phyloP scores from a whole-genome alignment of 2,329 filamentous ascomycete species.

The Phoma herbarum region DNA sequence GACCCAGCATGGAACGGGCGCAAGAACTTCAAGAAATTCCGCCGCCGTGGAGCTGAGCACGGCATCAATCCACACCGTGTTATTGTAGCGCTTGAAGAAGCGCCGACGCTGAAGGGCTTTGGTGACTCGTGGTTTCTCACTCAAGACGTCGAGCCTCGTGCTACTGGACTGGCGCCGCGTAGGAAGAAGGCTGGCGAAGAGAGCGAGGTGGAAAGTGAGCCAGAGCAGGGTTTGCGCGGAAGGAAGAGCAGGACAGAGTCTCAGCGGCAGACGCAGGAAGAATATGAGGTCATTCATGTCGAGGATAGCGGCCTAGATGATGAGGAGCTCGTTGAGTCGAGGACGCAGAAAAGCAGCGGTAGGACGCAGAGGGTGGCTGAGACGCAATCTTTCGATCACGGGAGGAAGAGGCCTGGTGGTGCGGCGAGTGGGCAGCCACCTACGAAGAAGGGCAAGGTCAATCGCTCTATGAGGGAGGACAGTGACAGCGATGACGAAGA shows the following conservation, averaged over 20 bases:
- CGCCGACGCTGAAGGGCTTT: slow-evolving; percentile 70
- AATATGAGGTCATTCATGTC: slow-evolving; percentile 38
- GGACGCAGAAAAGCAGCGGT: slow-evolving; percentile 36
- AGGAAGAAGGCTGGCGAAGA: slow-evolving; percentile 7
- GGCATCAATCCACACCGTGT: slow-evolving; percentile 61
- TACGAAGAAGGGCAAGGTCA: slow-evolving; percentile 39
- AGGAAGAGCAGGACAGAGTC: slow-evolving; percentile 11
- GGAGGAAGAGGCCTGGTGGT: slow-evolving; percentile 43
- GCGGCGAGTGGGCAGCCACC: slow-evolving; percentile 37
- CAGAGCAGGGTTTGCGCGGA: slow-evolving; percentile 38
- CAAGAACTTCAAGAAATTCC: slow-evolving; percentile 95
- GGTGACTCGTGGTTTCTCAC: slow-evolving; percentile 79
- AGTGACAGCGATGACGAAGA: slow-evolving; percentile 67
- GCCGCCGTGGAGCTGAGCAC: slow-evolving; percentile 54
- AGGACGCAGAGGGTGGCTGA: slow-evolving; percentile 39
- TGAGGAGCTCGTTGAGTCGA: slow-evolving; percentile 29
- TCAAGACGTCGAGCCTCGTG: slow-evolving; percentile 51
- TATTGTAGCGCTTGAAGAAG: slow-evolving; percentile 77
- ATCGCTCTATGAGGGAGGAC: slow-evolving; percentile 45
- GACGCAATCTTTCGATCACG: slow-evolving; percentile 42
- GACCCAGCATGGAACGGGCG: slow-evolving; percentile 90
- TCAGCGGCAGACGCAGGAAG: slow-evolving; percentile 28
- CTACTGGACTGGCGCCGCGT: not conserved
- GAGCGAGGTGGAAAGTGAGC: slow-evolving; percentile 36
- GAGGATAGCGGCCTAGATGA: slow-evolving; percentile 46